Percentiles rank a stretch among this genome's conserved stretches.
phyloP scores from a whole-genome alignment of 2,329 filamentous ascomycete genomes.

The Diaporthe aspalathi region DNA sequence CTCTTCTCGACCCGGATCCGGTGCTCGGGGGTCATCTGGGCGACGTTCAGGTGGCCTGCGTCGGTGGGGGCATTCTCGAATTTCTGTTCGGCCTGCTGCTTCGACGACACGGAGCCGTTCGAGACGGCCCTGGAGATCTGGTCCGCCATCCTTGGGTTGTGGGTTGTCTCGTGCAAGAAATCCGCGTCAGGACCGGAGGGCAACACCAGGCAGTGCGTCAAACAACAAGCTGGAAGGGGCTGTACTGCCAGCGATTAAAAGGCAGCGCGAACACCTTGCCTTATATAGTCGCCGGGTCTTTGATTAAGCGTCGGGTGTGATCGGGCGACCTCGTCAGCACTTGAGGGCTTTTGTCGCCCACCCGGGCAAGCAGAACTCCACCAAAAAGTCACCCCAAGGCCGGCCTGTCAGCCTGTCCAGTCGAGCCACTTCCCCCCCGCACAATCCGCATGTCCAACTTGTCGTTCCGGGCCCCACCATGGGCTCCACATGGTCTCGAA shows the following conservation, averaged over 20 bases:
- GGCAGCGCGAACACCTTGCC: background rate
- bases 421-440: constrained; percentile 22
- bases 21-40: constrained; percentile 54
- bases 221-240: constrained; percentile 4
- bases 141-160: constrained; percentile 37
- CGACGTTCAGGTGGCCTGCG: constrained; percentile 27
- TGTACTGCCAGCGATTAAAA: background rate
- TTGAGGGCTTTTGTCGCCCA: constrained; percentile 5
- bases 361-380: constrained; percentile 1
- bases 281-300: constrained; percentile 9
- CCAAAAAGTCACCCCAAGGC: background rate
- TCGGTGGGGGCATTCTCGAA: constrained; percentile 19
- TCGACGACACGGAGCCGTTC: constrained; percentile 24
- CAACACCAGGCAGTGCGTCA: constrained; percentile 20
- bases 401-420: constrained; percentile 19
- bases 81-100: constrained; percentile 32
- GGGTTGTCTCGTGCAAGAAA: background rate
- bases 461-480: background rate
- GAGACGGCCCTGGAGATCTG: constrained; percentile 34
- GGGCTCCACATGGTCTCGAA: constrained; percentile 24
- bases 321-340: constrained; percentile 7
- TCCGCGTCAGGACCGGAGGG: background rate
- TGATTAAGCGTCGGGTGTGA: background rate
- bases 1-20: constrained; percentile 70
- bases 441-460: constrained; percentile 8